These are phyloP conservation scores for Monosporascus ibericus DNA, from an alignment of 2,329 filamentous ascomycete species.

Conservation along the genomic window DNA sequence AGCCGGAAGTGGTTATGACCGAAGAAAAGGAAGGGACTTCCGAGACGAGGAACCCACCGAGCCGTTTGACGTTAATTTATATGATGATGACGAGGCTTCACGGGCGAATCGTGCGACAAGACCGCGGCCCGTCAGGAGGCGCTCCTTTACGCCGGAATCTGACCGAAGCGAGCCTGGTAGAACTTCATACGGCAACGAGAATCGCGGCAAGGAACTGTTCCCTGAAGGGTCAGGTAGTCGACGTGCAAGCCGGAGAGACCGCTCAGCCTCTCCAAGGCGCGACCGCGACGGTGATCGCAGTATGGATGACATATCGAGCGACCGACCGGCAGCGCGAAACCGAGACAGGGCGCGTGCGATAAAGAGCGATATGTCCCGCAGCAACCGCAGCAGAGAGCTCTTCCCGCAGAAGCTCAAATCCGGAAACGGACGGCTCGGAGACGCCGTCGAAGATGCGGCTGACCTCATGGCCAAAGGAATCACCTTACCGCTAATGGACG, in stretches of 20 bases:
- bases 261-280: slow-evolving; percentile 47
- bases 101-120: slow-evolving; percentile 26
- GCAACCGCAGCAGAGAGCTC: slow-evolving; percentile 48
- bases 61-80: slow-evolving; percentile 69
- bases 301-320: slow-evolving; percentile 28
- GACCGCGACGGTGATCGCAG: slow-evolving; percentile 35
- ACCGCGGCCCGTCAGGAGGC: slow-evolving; percentile 19
- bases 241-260: slow-evolving; percentile 30
- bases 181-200: slow-evolving; percentile 29
- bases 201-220: slow-evolving; percentile 60
- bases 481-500: slow-evolving; percentile 42
- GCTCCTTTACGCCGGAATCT: slow-evolving; percentile 29
- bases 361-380: slow-evolving; percentile 33
- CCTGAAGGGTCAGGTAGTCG: slow-evolving; percentile 30
- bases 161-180: slow-evolving; percentile 11
- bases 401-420: slow-evolving; percentile 42
- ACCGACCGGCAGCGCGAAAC: slow-evolving; percentile 29
- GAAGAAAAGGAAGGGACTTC: slow-evolving; percentile 27
- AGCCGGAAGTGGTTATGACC: slow-evolving; percentile 29
- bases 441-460: slow-evolving; percentile 47
- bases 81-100: slow-evolving; percentile 60
- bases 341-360: slow-evolving; percentile 39
- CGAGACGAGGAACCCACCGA: slow-evolving; percentile 45
- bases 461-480: slow-evolving; percentile 45
- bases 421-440: slow-evolving; percentile 43